Conservation (phyloP, 73 alveolate species). For the Chromera velia region DNA sequence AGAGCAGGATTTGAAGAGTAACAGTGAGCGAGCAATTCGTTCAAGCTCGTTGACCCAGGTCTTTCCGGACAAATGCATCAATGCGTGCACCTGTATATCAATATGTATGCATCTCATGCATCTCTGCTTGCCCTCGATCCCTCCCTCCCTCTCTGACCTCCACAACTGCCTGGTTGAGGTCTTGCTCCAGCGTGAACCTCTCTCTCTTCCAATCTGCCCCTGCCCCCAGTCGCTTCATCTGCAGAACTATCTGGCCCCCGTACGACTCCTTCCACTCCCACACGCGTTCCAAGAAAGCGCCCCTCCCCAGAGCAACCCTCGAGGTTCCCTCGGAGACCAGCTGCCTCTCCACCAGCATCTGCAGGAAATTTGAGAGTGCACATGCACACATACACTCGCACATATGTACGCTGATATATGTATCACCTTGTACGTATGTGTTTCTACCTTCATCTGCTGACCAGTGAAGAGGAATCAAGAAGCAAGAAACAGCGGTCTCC, state of each 20-base stretch:
- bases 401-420: too few species aligned
- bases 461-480: background rate
- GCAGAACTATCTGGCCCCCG: constrained; percentile 78
- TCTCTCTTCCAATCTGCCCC: constrained; percentile 83
- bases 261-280: constrained; percentile 88
- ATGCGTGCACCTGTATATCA: background rate
- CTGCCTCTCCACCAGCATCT: constrained; percentile 10
- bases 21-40: too few species aligned
- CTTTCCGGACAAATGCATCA: too few species aligned
- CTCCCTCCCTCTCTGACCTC: background rate
- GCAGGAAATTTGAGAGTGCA: too few species aligned
- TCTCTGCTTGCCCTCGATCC: background rate
- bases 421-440: background rate
- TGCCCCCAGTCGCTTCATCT: constrained; percentile 75
- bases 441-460: background rate
- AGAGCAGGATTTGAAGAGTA: too few species aligned
- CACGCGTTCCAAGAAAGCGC: constrained; percentile 73
- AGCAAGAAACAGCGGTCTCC: background rate
- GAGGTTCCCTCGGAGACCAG: constrained; percentile 32
- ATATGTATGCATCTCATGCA: background rate
- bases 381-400: too few species aligned
- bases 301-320: constrained; percentile 60
- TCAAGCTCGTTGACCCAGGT: too few species aligned
- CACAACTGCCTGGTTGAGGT: constrained; percentile 59
- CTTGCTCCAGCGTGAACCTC: constrained; percentile 70